A percentile compares a stretch with the other conserved stretches of the same genome.
These are phyloP conservation scores for Phytophthora aleatoria DNA, from an alignment of 352 stramenopile genomes.

Conservation along the genomic window DNA sequence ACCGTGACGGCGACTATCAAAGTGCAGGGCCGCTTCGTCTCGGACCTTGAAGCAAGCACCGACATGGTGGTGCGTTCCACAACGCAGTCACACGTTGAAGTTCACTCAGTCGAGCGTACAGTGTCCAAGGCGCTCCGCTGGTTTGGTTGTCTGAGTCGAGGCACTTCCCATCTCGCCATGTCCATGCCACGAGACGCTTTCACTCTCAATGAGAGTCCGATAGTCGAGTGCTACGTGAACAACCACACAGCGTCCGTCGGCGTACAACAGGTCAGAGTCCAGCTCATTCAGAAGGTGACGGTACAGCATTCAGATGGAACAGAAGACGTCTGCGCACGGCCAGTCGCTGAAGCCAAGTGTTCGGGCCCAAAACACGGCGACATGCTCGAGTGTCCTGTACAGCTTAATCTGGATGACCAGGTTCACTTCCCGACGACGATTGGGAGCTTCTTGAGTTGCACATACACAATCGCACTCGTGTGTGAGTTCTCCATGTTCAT, in stretches of 20 bases:
- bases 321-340: slow-evolving; percentile 42
- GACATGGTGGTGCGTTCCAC: slow-evolving; percentile 52
- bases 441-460: slow-evolving; percentile 60
- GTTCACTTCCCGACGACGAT: slow-evolving; percentile 59
- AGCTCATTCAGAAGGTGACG: slow-evolving; percentile 67
- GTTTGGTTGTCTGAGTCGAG: slow-evolving; percentile 59
- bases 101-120: slow-evolving; percentile 54
- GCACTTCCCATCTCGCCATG: slow-evolving; percentile 63
- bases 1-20: slow-evolving; percentile 70
- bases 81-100: slow-evolving; percentile 16
- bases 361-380: slow-evolving; percentile 50
- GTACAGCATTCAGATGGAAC: slow-evolving; percentile 44
- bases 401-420: slow-evolving; percentile 57
- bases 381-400: slow-evolving; percentile 63
- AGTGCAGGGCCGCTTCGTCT: slow-evolving; percentile 71
- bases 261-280: slow-evolving; percentile 55
- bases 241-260: slow-evolving; percentile 65
- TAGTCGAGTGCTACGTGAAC: slow-evolving; percentile 75
- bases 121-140: slow-evolving; percentile 66
- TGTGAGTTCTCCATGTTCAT: slow-evolving; percentile 54
- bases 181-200: slow-evolving; percentile 74
- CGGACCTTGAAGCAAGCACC: slow-evolving; percentile 65
- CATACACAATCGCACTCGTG: slow-evolving; percentile 64
- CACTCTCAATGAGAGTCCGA: slow-evolving; percentile 54
- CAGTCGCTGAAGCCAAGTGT: slow-evolving; percentile 62